Conservation (phyloP, 805 yeast genomes). For the Brettanomyces naardenensis region DNA sequence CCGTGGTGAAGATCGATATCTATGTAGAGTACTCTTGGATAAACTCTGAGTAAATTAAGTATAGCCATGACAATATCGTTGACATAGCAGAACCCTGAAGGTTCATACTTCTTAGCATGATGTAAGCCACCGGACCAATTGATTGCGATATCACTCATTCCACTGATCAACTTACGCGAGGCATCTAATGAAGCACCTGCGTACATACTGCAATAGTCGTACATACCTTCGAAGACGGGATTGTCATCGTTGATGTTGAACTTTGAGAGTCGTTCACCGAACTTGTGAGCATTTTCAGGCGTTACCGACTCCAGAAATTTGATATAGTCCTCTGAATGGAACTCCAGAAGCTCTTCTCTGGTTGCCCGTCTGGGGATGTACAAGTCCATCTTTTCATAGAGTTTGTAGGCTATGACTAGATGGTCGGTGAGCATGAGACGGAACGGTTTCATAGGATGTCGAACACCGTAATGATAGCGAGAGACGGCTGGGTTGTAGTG, state of each 20-base stretch:
- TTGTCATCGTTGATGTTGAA: slow-evolving; percentile 93
- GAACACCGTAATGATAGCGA: slow-evolving; percentile 81
- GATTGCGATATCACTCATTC: slow-evolving; percentile 87
- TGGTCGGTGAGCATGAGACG: slow-evolving; percentile 91
- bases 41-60: slow-evolving; percentile 74
- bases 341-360: slow-evolving; percentile 65
- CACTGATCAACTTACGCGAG: slow-evolving; percentile 74
- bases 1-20: slow-evolving; percentile 97
- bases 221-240: slow-evolving; percentile 92
- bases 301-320: slow-evolving; percentile 69
- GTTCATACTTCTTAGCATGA: slow-evolving; percentile 92
- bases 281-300: slow-evolving; percentile 61
- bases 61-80: slow-evolving; percentile 91
- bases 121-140: slow-evolving; percentile 97
- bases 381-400: slow-evolving; percentile 85
- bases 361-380: slow-evolving; percentile 82
- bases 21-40: slow-evolving; percentile 86
- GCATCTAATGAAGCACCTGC: slow-evolving; percentile 96
- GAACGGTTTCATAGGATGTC: slow-evolving; percentile 98
- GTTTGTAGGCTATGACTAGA: slow-evolving; percentile 72
- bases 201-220: slow-evolving; percentile 79
- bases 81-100: slow-evolving; percentile 91
- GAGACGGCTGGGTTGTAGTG: slow-evolving; percentile 80
- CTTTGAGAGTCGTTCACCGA: slow-evolving; percentile 49
- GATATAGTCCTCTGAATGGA: slow-evolving; percentile 84